Evolutionary conservation across 2,329 filamentous ascomycete genomes (phyloP).

Genomic region (Neocucurbitaria cava): DNA sequence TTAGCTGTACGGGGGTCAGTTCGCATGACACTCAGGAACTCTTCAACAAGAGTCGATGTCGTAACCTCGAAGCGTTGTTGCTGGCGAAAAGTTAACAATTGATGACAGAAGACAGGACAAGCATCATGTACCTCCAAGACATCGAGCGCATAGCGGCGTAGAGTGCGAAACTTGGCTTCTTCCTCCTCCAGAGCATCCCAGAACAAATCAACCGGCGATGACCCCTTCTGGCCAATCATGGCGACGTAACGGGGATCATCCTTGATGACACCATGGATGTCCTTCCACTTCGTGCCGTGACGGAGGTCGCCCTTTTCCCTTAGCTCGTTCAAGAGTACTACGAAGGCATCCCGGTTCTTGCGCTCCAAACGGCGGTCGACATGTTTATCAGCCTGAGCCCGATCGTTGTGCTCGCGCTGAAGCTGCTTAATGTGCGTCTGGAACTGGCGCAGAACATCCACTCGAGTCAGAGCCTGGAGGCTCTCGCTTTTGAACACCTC

Average conservation of each 20-base stretch:
- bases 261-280: conserved; percentile 76
- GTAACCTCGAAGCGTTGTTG: conserved; percentile 93
- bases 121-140: conserved; percentile 77
- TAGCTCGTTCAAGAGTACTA: conserved; percentile 76
- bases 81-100: conserved; percentile 53
- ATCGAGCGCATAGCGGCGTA: conserved; percentile 83
- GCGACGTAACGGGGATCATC: conserved; percentile 82
- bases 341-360: conserved; percentile 83
- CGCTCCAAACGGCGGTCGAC: conserved; percentile 82
- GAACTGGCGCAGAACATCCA: conserved; percentile 90
- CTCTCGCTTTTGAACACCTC: conserved; percentile 79
- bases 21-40: conserved; percentile 83
- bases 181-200: conserved; percentile 96
- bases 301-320: conserved; percentile 81
- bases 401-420: conserved; percentile 90
- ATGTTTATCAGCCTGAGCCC: conserved; percentile 85
- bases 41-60: conserved; percentile 83
- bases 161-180: conserved; percentile 81
- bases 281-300: conserved; percentile 88
- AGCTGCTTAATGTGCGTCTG: conserved; percentile 94
- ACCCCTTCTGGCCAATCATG: conserved; percentile 84
- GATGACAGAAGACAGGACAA: neutral
- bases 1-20: conserved; percentile 87
- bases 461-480: conserved; percentile 83
- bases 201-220: conserved; percentile 88